Percentiles rank a stretch among this genome's conserved stretches.
These are phyloP conservation scores for Sarcomyxa edulis DNA, from an alignment of 768 basidiomycete species.

Conservation along the genomic window DNA sequence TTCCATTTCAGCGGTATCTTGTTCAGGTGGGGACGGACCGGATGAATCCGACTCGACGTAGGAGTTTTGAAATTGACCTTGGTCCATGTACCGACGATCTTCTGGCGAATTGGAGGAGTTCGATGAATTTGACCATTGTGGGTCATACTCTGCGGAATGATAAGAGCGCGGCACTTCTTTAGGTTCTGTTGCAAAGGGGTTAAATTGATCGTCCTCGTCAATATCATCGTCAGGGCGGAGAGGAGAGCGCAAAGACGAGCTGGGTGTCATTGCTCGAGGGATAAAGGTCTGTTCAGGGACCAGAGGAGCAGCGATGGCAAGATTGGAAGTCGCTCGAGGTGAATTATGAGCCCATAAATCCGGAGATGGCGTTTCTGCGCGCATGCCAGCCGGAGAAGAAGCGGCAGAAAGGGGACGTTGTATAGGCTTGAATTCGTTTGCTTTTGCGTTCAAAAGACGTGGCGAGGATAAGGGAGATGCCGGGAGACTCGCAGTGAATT, in stretches of 20 bases:
- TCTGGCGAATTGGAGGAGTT: slow-evolving; percentile 46
- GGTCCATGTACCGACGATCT: slow-evolving; percentile 31
- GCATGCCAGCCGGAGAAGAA: slow-evolving; percentile 51
- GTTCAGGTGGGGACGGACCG: slow-evolving; percentile 17
- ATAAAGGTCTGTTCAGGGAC: slow-evolving; percentile 60
- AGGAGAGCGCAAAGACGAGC: slow-evolving; percentile 56
- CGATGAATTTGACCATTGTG: slow-evolving; percentile 48
- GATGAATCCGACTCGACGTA: slow-evolving; percentile 16
- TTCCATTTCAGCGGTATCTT: slow-evolving; percentile 29
- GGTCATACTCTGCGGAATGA: slow-evolving; percentile 32
- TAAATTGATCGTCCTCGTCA: slow-evolving; percentile 83
- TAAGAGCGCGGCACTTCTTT: slow-evolving; percentile 49
- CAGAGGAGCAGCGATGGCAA: slow-evolving; percentile 89
- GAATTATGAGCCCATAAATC: slow-evolving; percentile 84
- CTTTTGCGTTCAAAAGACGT: slow-evolving; percentile 83
- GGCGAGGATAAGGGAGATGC: slow-evolving; percentile 84
- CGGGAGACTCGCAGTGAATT: slow-evolving; percentile 77
- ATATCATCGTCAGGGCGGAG: slow-evolving; percentile 54
- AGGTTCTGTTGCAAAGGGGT: slow-evolving; percentile 59
- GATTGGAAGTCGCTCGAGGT: slow-evolving; percentile 69
- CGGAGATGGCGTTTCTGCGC: slow-evolving; percentile 82
- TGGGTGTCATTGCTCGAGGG: slow-evolving; percentile 61
- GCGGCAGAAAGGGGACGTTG: slow-evolving; percentile 75
- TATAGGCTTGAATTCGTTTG: slow-evolving; percentile 83
- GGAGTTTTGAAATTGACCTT: slow-evolving; percentile 18